Evolutionary conservation across 225 moss, liverwort and hornwort genomes (phyloP).

Genomic region (Sphagnum tenellum): DNA sequence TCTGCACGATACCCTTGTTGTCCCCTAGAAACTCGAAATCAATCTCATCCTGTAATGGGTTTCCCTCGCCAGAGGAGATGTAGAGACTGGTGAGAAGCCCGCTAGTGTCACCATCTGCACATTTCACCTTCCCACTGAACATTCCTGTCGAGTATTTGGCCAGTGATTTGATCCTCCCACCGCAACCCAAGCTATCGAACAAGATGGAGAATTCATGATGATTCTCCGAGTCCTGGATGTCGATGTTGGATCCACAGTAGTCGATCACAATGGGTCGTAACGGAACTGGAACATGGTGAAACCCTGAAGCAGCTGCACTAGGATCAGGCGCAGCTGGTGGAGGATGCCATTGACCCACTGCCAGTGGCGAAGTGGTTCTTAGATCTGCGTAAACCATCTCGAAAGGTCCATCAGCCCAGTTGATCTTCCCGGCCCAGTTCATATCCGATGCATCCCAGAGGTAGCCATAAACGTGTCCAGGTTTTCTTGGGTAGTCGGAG

Average conservation of each 20-base stretch:
- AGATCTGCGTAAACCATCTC: slow-evolving; percentile 22
- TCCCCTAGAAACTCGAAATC: slow-evolving; percentile 54
- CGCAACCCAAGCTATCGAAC: slow-evolving; percentile 32
- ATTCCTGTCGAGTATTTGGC: slow-evolving; percentile 16
- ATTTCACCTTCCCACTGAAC: slow-evolving; percentile 31
- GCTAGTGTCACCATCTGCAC: slow-evolving; percentile 43
- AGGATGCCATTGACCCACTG: slow-evolving; percentile 13
- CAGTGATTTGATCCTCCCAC: slow-evolving; percentile 39
- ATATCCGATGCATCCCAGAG: slow-evolving; percentile 42
- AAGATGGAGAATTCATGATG: slow-evolving; percentile 11
- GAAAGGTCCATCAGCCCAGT: slow-evolving; percentile 30
- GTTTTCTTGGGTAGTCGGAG: slow-evolving; percentile 20
- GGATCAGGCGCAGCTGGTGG: slow-evolving; percentile 2
- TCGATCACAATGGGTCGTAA: slow-evolving; percentile 41
- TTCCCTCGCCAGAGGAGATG: slow-evolving; percentile 42
- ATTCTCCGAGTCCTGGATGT: not conserved
- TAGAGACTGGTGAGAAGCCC: slow-evolving; percentile 50
- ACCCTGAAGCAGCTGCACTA: not conserved
- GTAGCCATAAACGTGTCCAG: slow-evolving; percentile 45
- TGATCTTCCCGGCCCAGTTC: slow-evolving; percentile 18
- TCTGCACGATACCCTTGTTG: slow-evolving; percentile 50
- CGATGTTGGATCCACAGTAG: slow-evolving; percentile 28
- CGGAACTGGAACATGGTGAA: slow-evolving; percentile 3
- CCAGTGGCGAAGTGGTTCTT: slow-evolving; percentile 19
- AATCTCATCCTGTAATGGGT: slow-evolving; percentile 28